phyloP scores from a whole-genome alignment of 78 protist species.

The Salpingoeca rosetta region DNA sequence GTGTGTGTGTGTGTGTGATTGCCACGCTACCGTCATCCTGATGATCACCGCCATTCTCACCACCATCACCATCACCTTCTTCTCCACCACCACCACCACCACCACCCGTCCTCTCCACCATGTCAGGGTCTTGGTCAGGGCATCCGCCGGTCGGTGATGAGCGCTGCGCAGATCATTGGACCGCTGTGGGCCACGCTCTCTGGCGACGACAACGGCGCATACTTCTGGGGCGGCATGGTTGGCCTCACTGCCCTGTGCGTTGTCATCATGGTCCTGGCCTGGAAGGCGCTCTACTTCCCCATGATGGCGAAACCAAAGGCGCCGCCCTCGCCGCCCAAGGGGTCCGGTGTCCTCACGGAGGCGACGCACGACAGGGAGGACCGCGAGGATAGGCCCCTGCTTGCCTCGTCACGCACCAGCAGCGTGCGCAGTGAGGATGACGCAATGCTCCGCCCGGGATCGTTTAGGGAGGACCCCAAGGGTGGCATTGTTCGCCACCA shows the following conservation, averaged over 20 bases:
- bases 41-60: no score
- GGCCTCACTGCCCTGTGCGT: not conserved
- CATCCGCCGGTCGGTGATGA: not conserved
- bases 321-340: not conserved
- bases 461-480: no score
- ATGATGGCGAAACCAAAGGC: not conserved
- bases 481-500: no score
- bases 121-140: not conserved
- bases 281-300: not conserved
- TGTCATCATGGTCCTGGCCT: not conserved
- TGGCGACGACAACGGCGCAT: not conserved
- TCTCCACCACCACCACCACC: not conserved
- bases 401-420: no score
- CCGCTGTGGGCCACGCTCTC: not conserved
- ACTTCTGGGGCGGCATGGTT: not conserved
- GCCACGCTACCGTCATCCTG: no score
- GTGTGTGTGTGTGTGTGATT: no score
- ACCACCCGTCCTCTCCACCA: not conserved
- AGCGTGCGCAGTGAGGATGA: no score
- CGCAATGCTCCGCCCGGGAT: no score
- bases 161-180: not conserved
- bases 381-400: no score
- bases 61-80: not conserved
- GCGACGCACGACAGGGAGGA: no score
- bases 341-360: no score